These are phyloP conservation scores for Cladorrhinum samala DNA, from an alignment of 495 filamentous ascomycete genomes.

Conservation along the genomic window DNA sequence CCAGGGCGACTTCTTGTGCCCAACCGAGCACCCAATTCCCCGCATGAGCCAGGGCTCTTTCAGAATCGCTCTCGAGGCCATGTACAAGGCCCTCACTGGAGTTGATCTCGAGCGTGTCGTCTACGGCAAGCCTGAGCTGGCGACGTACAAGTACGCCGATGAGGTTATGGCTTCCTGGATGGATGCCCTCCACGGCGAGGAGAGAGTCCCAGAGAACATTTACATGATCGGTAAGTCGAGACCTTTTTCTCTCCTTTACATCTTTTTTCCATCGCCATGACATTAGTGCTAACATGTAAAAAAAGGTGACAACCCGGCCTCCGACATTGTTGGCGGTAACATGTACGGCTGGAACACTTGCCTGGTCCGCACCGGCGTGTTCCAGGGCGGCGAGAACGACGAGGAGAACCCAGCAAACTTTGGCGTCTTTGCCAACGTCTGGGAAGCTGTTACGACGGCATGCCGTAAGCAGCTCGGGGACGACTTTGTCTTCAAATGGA, in stretches of 20 bases:
- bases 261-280: neutral
- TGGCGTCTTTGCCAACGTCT: slow-evolving; percentile 77
- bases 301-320: slow-evolving; percentile 64
- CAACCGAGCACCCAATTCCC: slow-evolving; percentile 67
- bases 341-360: slow-evolving; percentile 81
- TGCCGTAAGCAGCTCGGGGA: slow-evolving; percentile 72
- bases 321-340: slow-evolving; percentile 73
- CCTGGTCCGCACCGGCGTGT: slow-evolving; percentile 62
- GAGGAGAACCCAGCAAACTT: slow-evolving; percentile 94
- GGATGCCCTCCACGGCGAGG: slow-evolving; percentile 68
- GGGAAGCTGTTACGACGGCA: slow-evolving; percentile 90
- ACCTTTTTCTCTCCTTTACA: too few relatives aligned
- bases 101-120: slow-evolving; percentile 74
- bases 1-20: slow-evolving; percentile 67
- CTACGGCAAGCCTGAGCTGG: slow-evolving; percentile 74
- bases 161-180: slow-evolving; percentile 71
- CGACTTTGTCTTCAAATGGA: slow-evolving; percentile 49
- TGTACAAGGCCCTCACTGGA: slow-evolving; percentile 71
- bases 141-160: slow-evolving; percentile 77
- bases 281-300: neutral
- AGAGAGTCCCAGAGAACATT: slow-evolving; percentile 61
- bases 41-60: slow-evolving; percentile 72
- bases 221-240: slow-evolving; percentile 69
- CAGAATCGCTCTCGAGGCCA: slow-evolving; percentile 70
- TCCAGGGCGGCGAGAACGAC: slow-evolving; percentile 62